Evolutionary conservation across 2,329 filamentous ascomycete species (phyloP).

Genomic region (Pseudogymnoascus sp.): DNA sequence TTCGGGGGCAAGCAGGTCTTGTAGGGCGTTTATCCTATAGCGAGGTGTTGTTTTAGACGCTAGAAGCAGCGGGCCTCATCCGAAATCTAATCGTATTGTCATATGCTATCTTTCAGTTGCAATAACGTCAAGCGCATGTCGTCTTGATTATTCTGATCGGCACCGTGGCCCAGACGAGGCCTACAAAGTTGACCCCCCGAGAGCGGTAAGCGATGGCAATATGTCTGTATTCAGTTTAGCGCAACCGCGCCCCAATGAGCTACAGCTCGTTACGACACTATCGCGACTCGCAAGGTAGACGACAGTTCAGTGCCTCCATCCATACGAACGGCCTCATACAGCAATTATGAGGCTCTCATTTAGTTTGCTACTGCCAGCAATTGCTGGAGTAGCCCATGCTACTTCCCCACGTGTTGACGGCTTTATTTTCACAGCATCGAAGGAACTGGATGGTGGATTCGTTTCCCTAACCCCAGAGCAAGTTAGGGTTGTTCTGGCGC

Average conservation of each 20-base stretch:
- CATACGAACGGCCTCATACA: slow-evolving; percentile 11
- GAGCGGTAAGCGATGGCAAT: not conserved
- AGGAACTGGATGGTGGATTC: slow-evolving; percentile 27
- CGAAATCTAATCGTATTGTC: not conserved
- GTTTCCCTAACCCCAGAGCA: slow-evolving; percentile 34
- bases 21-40: not conserved
- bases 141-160: not conserved
- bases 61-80: not conserved
- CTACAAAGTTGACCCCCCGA: not conserved
- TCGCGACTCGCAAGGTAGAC: slow-evolving; percentile 8
- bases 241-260: not conserved
- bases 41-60: not conserved
- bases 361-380: slow-evolving; percentile 31
- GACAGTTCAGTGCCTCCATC: slow-evolving; percentile 2
- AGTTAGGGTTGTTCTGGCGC: slow-evolving; percentile 50
- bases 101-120: not conserved
- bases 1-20: not conserved
- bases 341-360: slow-evolving; percentile 33
- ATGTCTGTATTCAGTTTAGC: not conserved
- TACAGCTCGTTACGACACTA: slow-evolving; percentile 2
- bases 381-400: slow-evolving; percentile 30
- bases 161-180: not conserved
- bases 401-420: slow-evolving; percentile 37
- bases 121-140: not conserved
- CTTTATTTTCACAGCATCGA: slow-evolving; percentile 40